Percentiles rank a stretch among this genome's conserved stretches.
Evolutionary conservation across 106 monocot species (phyloP).

Genomic region (Hemerocallis citrina): DNA sequence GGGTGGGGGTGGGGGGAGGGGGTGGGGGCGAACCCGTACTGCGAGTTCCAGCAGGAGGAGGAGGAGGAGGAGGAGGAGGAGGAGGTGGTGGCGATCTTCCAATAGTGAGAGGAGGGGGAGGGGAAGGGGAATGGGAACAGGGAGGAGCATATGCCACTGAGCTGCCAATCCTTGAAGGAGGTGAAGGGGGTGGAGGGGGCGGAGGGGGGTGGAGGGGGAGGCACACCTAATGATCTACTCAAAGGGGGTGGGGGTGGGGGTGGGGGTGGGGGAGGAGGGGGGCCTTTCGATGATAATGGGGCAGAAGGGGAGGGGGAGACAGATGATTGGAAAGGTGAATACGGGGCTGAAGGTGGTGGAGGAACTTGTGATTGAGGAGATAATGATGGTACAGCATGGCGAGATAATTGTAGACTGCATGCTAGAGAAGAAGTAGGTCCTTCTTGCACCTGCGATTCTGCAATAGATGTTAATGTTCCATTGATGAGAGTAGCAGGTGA

Average conservation of each 20-base stretch:
- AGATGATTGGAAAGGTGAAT: background rate
- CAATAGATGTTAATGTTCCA: background rate
- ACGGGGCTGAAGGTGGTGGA: slow-evolving; percentile 13
- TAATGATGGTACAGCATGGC: too few species aligned
- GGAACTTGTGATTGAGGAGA: slow-evolving; percentile 4
- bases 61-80: background rate
- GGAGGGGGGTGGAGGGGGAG: background rate
- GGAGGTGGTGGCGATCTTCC: background rate
- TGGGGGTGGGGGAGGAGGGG: slow-evolving; percentile 11
- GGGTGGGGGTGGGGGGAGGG: background rate
- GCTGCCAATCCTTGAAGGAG: too few species aligned
- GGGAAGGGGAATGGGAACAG: background rate
- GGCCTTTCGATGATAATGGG: background rate
- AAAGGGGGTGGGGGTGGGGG: background rate
- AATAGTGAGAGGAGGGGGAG: too few species aligned
- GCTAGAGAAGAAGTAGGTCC: background rate
- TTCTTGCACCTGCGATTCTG: background rate
- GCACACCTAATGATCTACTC: background rate
- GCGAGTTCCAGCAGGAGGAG: background rate
- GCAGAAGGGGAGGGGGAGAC: slow-evolving; percentile 1
- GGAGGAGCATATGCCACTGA: slow-evolving; percentile 1
- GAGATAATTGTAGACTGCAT: too few species aligned
- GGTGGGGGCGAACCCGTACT: background rate
- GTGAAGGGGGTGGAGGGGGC: slow-evolving; percentile 3
- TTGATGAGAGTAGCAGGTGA: background rate